Base-by-base conservation (phyloP, 306 rosid species). In the Potentilla sterilis region DNA sequence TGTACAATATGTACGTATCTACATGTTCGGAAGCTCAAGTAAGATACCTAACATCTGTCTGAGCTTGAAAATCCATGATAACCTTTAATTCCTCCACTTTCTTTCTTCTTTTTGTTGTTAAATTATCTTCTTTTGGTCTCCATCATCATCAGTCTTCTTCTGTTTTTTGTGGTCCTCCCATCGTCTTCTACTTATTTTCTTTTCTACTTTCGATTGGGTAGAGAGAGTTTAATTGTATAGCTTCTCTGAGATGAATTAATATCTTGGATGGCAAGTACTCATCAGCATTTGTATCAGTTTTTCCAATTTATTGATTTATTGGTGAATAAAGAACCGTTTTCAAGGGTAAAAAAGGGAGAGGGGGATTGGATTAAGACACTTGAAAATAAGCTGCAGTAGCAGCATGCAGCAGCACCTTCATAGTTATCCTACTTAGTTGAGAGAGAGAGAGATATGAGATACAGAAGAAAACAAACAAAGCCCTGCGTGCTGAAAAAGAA, bases 301-400 rank as follows among this genome's bases (percentile, higher is more conserved):
- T 67, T 77, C 75, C 75, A 57, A 77, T 81, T 81, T 72, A 58
- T 81, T 81, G 71, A 81, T 77, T 81, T 72, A 69, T 81, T 77
- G 84, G 84, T 54, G 81, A 81, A 81, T 81, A 81, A 81, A 77
- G 9, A 24, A 72, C 54, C 84, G 75, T 66, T 77, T 71, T 55
- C 19, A 55, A 80, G 72, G 76, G 5, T 37, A 41, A 75, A 70
- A 63, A 57, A 44, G 75, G 75, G 81, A 38, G 35, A 72, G 48
- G 75, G 64, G 72, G 65, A 66, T 71, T 77, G 75, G 70, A 72
- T 77, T 81, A 49, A 72, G 74, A 71, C 62, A 52, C 64, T 37
- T 32, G 71, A 18, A 58, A 70, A 75, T 69, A 70, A 76, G 77
- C 74, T 55, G 52, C 61, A 21, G 76, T 42, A 34, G 69, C 65